These are phyloP conservation scores for Beauveria sp. DNA, from an alignment of 2,329 filamentous ascomycete species.

Conservation along the genomic window DNA sequence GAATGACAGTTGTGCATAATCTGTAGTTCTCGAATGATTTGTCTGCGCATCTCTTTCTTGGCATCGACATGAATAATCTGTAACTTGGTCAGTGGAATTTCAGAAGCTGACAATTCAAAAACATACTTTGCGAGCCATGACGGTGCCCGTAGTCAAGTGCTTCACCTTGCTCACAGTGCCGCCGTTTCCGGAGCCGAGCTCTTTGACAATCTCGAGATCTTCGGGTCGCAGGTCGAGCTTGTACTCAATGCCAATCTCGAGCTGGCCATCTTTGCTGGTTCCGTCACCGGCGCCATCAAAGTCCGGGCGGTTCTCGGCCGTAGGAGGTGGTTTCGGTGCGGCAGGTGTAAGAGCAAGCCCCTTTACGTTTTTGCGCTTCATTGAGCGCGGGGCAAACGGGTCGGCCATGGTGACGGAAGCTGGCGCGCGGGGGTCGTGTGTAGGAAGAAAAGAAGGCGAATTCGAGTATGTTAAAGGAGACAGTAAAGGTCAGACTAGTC, in stretches of 20 bases:
- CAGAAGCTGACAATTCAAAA: conserved; percentile 8
- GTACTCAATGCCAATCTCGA: conserved; percentile 97
- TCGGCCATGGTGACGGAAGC: conserved; percentile 46
- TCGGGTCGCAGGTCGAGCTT: conserved; percentile 86
- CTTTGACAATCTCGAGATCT: conserved; percentile 86
- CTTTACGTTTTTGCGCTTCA: conserved; percentile 99
- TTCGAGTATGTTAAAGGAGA: conserved; percentile 1
- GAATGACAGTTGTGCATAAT: conserved; percentile 99
- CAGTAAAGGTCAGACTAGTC: background rate
- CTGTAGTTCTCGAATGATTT: conserved; percentile 92
- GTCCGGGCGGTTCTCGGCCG: conserved; percentile 61
- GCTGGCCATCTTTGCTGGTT: conserved; percentile 48
- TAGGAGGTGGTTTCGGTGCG: conserved; percentile 61
- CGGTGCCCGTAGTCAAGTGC: conserved; percentile 86
- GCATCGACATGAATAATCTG: conserved; percentile 97
- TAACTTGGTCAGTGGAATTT: background rate
- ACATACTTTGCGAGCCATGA: conserved; percentile 92
- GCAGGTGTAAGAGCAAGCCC: conserved; percentile 80
- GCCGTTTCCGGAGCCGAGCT: conserved; percentile 91
- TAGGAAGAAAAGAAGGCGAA: conserved; percentile 1
- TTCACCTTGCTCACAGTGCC: conserved; percentile 97
- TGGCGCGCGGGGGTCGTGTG: background rate
- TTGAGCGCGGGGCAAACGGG: conserved; percentile 61
- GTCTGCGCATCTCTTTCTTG: conserved; percentile 92
- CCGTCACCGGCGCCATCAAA: conserved; percentile 53